Percentiles rank a stretch among this genome's conserved stretches.
Evolutionary conservation across 1,284 basidiomycete species (phyloP).

Genomic region (Microbotryomycetes sp.): DNA sequence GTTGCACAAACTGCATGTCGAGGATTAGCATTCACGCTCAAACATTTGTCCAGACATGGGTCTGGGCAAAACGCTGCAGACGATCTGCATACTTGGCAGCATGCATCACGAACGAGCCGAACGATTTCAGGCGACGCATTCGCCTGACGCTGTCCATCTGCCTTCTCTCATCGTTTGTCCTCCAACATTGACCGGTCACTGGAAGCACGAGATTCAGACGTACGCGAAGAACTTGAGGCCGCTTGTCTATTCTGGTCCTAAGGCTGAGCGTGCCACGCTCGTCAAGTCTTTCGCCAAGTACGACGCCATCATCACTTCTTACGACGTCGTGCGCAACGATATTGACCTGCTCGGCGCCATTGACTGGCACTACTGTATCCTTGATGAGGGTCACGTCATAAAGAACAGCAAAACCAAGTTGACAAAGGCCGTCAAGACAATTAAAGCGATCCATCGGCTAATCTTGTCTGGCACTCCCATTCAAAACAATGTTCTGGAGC

Average conservation of each 20-base stretch:
- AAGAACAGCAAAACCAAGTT: slow-evolving; percentile 98
- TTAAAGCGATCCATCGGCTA: slow-evolving; percentile 84
- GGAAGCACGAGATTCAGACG: slow-evolving; percentile 95
- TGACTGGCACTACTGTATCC: slow-evolving; percentile 91
- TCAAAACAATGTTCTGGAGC: slow-evolving; percentile 96
- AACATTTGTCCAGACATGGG: slow-evolving; percentile 71
- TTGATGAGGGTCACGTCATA: slow-evolving; percentile 98
- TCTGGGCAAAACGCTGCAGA: slow-evolving; percentile 95
- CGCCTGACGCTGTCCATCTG: slow-evolving; percentile 73
- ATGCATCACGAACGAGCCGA: slow-evolving; percentile 83
- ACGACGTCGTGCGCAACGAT: slow-evolving; percentile 96
- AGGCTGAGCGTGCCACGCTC: slow-evolving; percentile 71
- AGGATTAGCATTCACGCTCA: not conserved
- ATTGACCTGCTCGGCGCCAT: slow-evolving; percentile 65
- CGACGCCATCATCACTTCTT: slow-evolving; percentile 93
- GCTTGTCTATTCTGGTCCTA: slow-evolving; percentile 81
- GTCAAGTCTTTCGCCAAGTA: slow-evolving; percentile 59
- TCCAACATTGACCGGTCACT: slow-evolving; percentile 93
- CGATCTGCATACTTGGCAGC: slow-evolving; percentile 92
- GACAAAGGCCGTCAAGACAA: slow-evolving; percentile 88
- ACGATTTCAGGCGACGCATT: slow-evolving; percentile 58
- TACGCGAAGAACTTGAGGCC: slow-evolving; percentile 81
- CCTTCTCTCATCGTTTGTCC: slow-evolving; percentile 95
- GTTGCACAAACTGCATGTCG: not conserved
- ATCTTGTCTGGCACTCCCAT: slow-evolving; percentile 97